These are phyloP conservation scores for Hyaloscypha bicolor DNA, from an alignment of 495 filamentous ascomycete genomes.

Conservation along the genomic window DNA sequence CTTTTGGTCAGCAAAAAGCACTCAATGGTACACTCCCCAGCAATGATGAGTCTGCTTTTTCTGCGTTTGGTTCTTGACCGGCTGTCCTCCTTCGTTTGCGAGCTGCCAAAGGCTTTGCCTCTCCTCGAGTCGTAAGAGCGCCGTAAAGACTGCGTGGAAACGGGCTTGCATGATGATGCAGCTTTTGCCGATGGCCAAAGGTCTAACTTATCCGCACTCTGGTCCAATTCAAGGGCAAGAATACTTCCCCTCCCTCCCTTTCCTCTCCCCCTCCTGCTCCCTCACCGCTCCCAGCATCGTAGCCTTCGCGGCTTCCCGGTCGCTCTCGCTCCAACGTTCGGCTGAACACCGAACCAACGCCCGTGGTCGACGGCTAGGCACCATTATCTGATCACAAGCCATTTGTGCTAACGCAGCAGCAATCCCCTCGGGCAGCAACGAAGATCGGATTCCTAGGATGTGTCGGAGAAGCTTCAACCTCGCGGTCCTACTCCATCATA, in stretches of 20 bases:
- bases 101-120: neutral
- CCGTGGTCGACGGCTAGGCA: constrained; percentile 1
- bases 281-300: constrained; percentile 1
- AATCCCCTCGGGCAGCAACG: neutral
- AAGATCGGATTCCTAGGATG: neutral
- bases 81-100: neutral
- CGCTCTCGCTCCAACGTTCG: neutral
- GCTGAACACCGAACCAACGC: neutral
- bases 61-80: neutral
- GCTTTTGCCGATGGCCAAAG: constrained; percentile 3
- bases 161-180: constrained; percentile 21
- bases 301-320: neutral
- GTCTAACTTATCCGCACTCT: neutral
- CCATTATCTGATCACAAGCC: constrained; percentile 9
- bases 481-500: neutral
- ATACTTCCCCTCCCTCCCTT: neutral
- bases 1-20: neutral
- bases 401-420: neutral
- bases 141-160: neutral
- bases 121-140: neutral
- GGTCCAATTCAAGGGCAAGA: neutral
- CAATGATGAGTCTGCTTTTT: neutral
- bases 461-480: neutral
- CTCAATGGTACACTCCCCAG: neutral
- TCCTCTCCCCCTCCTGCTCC: neutral